Base-by-base conservation (phyloP, 2,329 filamentous ascomycete species). In the Aspergillus latus region DNA sequence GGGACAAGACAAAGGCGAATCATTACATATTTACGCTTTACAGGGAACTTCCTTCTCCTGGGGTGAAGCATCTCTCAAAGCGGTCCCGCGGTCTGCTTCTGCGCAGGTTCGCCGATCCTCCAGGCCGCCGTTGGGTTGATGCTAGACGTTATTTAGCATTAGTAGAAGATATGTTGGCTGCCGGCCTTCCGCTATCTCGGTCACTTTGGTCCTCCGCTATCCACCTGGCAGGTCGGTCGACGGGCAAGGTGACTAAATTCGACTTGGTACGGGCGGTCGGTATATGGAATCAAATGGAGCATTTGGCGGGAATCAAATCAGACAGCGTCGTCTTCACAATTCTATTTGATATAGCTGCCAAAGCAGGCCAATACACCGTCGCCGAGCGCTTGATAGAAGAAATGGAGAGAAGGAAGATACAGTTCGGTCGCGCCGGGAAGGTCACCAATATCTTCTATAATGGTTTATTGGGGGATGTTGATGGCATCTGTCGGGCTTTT, bases 251-350 rank as follows among this genome's bases (percentile, higher is more conserved):
- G 39, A 80, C 84, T 45, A 78, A 82, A 44, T 66, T 81, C 40
- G 82, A 92, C 70, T 73, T 90, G 43, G 78, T 89, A 71, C 82
- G 84, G 4, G 87, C 90, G 0, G 78, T 99, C 44, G 82, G 85
- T 47, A 74, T 95, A 26, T 99, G 93, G 92, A 86, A 84, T 62
- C 86, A 94, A 65, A 97, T 97, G 92, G 94, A 99, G 72, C 80
- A 83, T 46, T 76, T 84, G 4, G 86, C 86, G 1, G 82, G 83
- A 1, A 72, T 91, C 11, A 76, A 77, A 62, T 87, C 83, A 36
- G 89, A 88, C 64, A 81, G 85, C 48, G 87, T 92, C n/a, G 96
- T 93, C 0, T 95, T 99, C 74, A 96, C 94, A 68, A 88, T 97
- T 46, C 81, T 99, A 10, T 97, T 96, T 65, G 89, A 97, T 68